Percentiles rank a stretch among this genome's conserved stretches.
Evolutionary conservation across 805 yeast species (phyloP).

Genomic region (Sungouiozyma ichnusensis): DNA sequence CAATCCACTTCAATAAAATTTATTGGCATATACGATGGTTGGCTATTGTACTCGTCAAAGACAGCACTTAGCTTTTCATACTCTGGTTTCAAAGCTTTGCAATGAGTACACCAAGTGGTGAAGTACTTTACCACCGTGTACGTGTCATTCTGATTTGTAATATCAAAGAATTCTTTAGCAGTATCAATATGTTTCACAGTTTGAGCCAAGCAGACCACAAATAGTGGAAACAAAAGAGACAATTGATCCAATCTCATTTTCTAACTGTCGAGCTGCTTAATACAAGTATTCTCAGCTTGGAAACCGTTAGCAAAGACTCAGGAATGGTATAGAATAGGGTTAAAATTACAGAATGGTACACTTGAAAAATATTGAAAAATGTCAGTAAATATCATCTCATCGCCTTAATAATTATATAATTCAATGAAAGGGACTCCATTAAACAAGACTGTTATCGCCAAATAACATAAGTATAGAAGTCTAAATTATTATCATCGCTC

Average conservation of each 20-base stretch:
- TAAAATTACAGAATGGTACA: too few species aligned
- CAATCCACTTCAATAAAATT: slow-evolving; percentile 27
- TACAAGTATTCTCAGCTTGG: too few species aligned
- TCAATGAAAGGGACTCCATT: too few species aligned
- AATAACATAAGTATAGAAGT: too few species aligned
- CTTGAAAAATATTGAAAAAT: too few species aligned
- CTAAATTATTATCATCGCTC: too few species aligned
- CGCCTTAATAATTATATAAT: not conserved
- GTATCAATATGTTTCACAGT: slow-evolving; percentile 13
- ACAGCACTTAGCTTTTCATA: slow-evolving; percentile 39
- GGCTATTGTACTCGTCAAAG: slow-evolving; percentile 12
- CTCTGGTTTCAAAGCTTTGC: slow-evolving; percentile 46
- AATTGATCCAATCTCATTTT: not conserved
- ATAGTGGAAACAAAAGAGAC: not conserved
- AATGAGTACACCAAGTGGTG: slow-evolving; percentile 68
- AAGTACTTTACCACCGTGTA: slow-evolving; percentile 32
- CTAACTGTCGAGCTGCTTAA: not conserved
- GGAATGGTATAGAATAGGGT: too few species aligned
- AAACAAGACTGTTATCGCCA: too few species aligned
- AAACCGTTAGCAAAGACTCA: too few species aligned
- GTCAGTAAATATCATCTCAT: not conserved
- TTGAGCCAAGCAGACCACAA: not conserved
- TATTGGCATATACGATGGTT: slow-evolving; percentile 4
- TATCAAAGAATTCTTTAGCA: slow-evolving; percentile 22
- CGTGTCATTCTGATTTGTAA: slow-evolving; percentile 16